phyloP scores from a whole-genome alignment of 108 stramenopile genomes.

The Epithemia pelagica region DNA sequence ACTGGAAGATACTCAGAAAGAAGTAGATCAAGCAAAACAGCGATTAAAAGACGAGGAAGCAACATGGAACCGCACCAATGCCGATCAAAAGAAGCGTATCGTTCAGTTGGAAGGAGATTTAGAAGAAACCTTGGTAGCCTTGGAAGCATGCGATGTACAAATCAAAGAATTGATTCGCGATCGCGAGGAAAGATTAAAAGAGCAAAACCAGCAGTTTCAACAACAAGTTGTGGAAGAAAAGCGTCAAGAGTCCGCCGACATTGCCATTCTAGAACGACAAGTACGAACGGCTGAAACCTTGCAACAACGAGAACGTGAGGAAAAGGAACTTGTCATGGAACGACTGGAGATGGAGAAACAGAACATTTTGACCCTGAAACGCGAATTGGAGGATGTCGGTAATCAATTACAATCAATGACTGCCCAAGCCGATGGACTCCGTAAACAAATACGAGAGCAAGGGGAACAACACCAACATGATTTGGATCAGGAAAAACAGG shows the following conservation, averaged over 20 bases:
- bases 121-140: slow-evolving; percentile 1
- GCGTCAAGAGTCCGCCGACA: neutral
- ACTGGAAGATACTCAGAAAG: neutral
- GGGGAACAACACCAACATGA: neutral
- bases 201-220: neutral
- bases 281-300: neutral
- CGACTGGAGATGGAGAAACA: neutral
- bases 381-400: neutral
- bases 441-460: neutral
- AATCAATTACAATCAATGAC: neutral
- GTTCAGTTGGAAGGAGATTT: slow-evolving; percentile 3
- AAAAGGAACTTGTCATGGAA: neutral
- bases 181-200: neutral
- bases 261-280: neutral
- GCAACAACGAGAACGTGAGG: neutral
- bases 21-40: neutral
- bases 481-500: neutral
- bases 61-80: neutral
- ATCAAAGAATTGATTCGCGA: neutral
- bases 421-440: neutral
- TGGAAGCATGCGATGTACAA: neutral
- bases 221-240: no score
- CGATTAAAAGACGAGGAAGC: slow-evolving; percentile 1
- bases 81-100: neutral
- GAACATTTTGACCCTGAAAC: neutral